These are phyloP conservation scores for Typha latifolia DNA, from an alignment of 176 grass and related monocot species.

Conservation along the genomic window DNA sequence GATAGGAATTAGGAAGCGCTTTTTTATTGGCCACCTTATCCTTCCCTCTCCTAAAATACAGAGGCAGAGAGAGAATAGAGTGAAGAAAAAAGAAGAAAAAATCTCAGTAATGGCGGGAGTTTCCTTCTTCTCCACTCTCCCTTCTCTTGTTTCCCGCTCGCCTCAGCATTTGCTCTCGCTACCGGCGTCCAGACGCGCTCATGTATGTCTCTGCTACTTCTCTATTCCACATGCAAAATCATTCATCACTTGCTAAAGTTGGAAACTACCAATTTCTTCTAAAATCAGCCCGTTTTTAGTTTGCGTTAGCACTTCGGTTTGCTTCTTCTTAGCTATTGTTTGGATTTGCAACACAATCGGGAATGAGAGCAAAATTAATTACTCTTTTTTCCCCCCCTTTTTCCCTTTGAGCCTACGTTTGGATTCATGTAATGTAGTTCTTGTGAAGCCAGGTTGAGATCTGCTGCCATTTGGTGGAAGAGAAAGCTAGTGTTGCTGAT, in stretches of 20 bases:
- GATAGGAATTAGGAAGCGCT: slow-evolving; percentile 1
- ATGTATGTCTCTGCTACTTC: slow-evolving; percentile 11
- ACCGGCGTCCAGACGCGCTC: slow-evolving; percentile 16
- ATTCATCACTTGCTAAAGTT: neutral
- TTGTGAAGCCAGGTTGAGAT: slow-evolving; percentile 15
- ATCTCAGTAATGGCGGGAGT: slow-evolving; percentile 42
- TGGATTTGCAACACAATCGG: no score
- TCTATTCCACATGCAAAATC: neutral
- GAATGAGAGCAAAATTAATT: neutral
- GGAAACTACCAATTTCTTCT: neutral
- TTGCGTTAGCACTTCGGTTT: no score
- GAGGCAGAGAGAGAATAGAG: neutral
- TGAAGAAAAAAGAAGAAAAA: neutral
- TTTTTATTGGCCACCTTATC: slow-evolving; percentile 20
- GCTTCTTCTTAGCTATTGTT: no score
- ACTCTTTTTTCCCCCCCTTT: neutral
- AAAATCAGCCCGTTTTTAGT: neutral
- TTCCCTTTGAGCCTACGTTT: neutral
- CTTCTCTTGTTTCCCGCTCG: slow-evolving; percentile 20
- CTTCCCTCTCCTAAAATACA: neutral
- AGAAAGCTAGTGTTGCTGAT: slow-evolving; percentile 5
- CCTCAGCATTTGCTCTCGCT: slow-evolving; percentile 15
- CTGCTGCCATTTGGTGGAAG: slow-evolving; percentile 25
- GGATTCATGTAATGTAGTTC: neutral
- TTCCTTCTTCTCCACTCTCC: slow-evolving; percentile 36